Base-by-base conservation (phyloP, 306 rosid genomes). In the cucumber (Cucumis sativus) region DNA sequence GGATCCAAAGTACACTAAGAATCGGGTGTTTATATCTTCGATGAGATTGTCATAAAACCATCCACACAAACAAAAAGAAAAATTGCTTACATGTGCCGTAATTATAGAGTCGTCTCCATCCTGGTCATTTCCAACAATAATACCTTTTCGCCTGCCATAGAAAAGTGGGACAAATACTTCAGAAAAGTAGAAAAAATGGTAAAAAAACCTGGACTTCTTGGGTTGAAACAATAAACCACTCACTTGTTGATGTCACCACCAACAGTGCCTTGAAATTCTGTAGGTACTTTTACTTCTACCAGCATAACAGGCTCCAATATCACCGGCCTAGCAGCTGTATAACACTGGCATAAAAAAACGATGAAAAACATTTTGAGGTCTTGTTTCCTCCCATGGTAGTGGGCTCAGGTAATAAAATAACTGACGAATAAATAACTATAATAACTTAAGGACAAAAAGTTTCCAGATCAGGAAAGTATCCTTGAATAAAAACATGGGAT, bases 211-310 rank as follows among this genome's bases (percentile, higher is more conserved):
- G 62, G 51, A 71, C 47, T 25, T 41, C 1, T 10, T 40, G 15
- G 30, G 10, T 52, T 9, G 15, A 62, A n/a, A 75, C 41, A 71
- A 45, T 71, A 14, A 77, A 13, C 6, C 66, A 76, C 97, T 89
- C 86, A 92, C 99, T 92, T 95, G 85, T 95, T 95, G 82, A 95
- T 83, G 83, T 95, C 98, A 77, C 98, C 98, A 49, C 90, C 97
- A 81, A 92, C 98, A 63, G 96, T 86, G 78, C 98, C 98, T 85
- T 95, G 98, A 84, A 95, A 95, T 84, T 95, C 98, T 69, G 91
- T 92, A 20, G 98, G 98, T 83, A 95, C 97, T 89, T 95, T 95
- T 68, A 95, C 86, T 84, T 95, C 98, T 76, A 95, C 97, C 79
- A 88, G 82, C 99, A 95, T 95, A 77, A 95, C 91, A 72, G 99